Conservation (phyloP, 2,329 filamentous ascomycete genomes). For the Didymella pinodella region DNA sequence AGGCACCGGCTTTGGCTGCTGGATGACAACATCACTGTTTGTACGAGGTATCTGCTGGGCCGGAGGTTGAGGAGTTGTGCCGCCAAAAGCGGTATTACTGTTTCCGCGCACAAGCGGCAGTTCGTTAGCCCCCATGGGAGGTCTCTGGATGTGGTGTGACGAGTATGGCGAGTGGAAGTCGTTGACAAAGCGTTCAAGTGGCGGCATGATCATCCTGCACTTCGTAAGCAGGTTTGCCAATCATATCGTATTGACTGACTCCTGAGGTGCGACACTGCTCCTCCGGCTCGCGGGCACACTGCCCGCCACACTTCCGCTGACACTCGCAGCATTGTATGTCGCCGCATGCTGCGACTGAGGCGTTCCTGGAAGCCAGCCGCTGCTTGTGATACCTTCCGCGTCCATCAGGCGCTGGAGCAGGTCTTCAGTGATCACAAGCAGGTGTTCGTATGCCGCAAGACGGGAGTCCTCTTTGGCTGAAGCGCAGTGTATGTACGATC, state of each 20-base stretch:
- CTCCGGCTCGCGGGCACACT: slow-evolving; percentile 35
- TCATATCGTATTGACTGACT: slow-evolving; percentile 28
- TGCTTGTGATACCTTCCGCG: slow-evolving; percentile 44
- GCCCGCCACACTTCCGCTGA: slow-evolving; percentile 23
- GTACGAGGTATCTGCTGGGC: slow-evolving; percentile 29
- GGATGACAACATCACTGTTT: slow-evolving; percentile 39
- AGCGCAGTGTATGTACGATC: slow-evolving; percentile 46
- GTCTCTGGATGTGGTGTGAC: slow-evolving; percentile 32
- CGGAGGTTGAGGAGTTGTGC: slow-evolving; percentile 21
- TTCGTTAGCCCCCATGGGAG: slow-evolving; percentile 12
- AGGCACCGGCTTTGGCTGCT: slow-evolving; percentile 38
- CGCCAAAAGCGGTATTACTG: slow-evolving; percentile 33
- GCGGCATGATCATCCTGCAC: slow-evolving; percentile 8
- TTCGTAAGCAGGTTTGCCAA: slow-evolving; percentile 1
- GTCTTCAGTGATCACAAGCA: slow-evolving; percentile 49
- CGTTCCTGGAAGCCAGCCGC: slow-evolving; percentile 48
- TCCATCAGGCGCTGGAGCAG: slow-evolving; percentile 44
- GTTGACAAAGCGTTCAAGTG: slow-evolving; percentile 25
- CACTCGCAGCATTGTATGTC: slow-evolving; percentile 31
- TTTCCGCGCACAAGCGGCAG: slow-evolving; percentile 29
- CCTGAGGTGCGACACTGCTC: slow-evolving; percentile 38
- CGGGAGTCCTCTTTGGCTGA: slow-evolving; percentile 45
- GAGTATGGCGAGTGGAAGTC: slow-evolving; percentile 32
- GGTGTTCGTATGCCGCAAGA: slow-evolving; percentile 43
- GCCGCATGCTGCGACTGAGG: slow-evolving; percentile 45